Base-by-base conservation (phyloP, 169 alveolate genomes). In the Plasmodium vivax region DNA sequence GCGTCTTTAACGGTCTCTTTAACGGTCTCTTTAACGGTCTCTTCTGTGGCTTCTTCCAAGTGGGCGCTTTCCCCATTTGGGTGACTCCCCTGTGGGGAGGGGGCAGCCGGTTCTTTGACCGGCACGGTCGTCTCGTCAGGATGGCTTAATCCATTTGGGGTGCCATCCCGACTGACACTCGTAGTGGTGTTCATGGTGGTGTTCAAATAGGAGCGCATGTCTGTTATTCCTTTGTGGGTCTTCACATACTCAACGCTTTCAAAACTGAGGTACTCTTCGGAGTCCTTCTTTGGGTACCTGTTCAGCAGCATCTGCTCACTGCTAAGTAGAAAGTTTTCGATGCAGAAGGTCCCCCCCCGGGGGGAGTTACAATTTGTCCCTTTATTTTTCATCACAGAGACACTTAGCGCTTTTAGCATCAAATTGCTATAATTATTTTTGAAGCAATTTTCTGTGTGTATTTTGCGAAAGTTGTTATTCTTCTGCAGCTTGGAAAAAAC, bases 381-480 rank as follows among this genome's bases (percentile, higher is more conserved):
- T 8, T 43, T 80, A 45, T 90, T 62, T 62, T 56, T 87, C 27
- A 77, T 54, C 36, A 90, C 51, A 38, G 94, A 34, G 1, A 90
- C 90, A 56, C 83, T 80, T 43, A 90, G 82, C 36, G 77, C 54
- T 90, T 90, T 90, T 38, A 45, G 30, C 30, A 90, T 54, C 41
- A 90, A 32, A 90, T 56, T 90, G 56, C 90, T 90, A 23, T 58
- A 80, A 54, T 47, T 5, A 62, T 81, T 90, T 80, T 62, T 80
- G n/a, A 90, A 30, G 62, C 88, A 79, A 80, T 71, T 80, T 47
- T 90, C 94, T 23, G 82, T 45, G 34, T 90, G 83, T 2, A 90
- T 38, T 90, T 79, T 90, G 54, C 90, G 27, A 71, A 90, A 90
- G 62, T 90, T 90, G 41, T 90, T 90, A 68, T 90, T 90, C 47